Evolutionary conservation across 2,329 filamentous ascomycete species (phyloP).

Genomic region (Magnaporthiopsis rhizophila): DNA sequence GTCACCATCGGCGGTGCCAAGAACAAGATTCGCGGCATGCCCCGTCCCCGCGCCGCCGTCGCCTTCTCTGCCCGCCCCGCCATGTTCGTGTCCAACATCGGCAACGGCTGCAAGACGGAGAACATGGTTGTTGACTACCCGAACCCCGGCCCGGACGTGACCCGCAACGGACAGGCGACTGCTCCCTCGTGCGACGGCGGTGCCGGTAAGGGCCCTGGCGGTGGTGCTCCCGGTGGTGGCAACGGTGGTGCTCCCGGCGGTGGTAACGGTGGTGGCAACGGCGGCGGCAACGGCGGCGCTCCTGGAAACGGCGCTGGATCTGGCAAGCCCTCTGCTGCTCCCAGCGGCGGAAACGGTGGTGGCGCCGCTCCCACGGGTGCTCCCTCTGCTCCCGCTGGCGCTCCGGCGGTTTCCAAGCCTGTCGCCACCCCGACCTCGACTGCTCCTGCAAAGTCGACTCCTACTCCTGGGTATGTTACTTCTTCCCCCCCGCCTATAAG

Average conservation of each 20-base stretch:
- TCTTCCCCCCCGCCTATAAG: not conserved
- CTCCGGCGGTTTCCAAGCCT: conserved; percentile 10
- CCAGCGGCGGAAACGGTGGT: no score
- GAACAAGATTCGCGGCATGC: conserved; percentile 8
- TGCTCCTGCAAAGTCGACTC: conserved; percentile 1
- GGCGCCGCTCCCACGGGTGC: no score
- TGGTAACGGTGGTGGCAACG: not conserved
- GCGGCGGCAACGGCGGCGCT: not conserved
- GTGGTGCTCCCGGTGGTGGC: not conserved
- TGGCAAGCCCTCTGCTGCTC: not conserved
- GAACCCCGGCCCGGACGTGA: conserved; percentile 5
- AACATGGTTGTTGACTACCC: conserved; percentile 7
- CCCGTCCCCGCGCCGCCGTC: not conserved
- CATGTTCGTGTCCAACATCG: conserved; percentile 6
- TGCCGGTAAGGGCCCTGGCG: conserved; percentile 2
- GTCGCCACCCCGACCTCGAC: conserved; percentile 17
- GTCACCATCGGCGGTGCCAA: conserved; percentile 48
- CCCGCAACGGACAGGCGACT: conserved; percentile 1
- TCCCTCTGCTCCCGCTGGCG: not conserved
- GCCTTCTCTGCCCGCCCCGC: conserved; percentile 2
- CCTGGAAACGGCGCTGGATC: not conserved
- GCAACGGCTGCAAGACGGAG: conserved; percentile 9
- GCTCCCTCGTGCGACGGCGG: conserved; percentile 5
- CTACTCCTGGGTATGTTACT: conserved; percentile 1
- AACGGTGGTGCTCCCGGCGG: not conserved